Evolutionary conservation across 2,329 filamentous ascomycete genomes (phyloP).

Genomic region (Alternaria atra): DNA sequence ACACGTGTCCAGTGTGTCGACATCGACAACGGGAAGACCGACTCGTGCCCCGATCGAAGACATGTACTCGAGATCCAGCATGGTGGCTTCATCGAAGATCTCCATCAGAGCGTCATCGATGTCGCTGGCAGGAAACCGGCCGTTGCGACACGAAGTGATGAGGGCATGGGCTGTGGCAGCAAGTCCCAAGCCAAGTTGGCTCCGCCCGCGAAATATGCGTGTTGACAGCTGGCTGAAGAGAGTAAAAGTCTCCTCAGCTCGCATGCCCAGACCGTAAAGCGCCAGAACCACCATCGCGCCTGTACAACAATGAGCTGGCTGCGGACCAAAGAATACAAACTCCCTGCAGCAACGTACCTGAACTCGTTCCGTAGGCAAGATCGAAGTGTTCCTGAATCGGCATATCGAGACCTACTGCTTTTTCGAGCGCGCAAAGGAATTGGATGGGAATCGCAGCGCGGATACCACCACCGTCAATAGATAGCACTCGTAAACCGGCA

Average conservation of each 20-base stretch:
- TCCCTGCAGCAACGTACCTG: background rate
- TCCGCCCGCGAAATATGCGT: constrained; percentile 4
- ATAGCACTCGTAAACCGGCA: background rate
- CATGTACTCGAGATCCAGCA: background rate
- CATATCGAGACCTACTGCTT: constrained; percentile 2
- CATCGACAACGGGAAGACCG: constrained; percentile 1
- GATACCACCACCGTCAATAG: constrained; percentile 2
- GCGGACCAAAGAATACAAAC: background rate
- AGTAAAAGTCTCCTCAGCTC: background rate
- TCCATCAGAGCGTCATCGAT: background rate
- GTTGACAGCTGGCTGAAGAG: background rate
- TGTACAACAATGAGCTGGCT: background rate
- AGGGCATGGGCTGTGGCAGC: constrained; percentile 2
- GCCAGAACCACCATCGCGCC: constrained; percentile 1
- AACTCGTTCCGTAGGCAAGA: constrained; percentile 1
- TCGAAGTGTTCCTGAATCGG: background rate
- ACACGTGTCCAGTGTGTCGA: background rate
- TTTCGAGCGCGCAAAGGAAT: constrained; percentile 1
- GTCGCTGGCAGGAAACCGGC: constrained; percentile 1
- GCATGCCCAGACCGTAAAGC: background rate
- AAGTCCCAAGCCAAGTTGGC: background rate
- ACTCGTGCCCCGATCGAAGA: constrained; percentile 2
- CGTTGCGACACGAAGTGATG: background rate
- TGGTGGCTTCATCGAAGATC: constrained; percentile 2
- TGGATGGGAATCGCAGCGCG: constrained; percentile 1